Base-by-base conservation (phyloP, 805 yeast species). In the Blastobotrys americana region DNA sequence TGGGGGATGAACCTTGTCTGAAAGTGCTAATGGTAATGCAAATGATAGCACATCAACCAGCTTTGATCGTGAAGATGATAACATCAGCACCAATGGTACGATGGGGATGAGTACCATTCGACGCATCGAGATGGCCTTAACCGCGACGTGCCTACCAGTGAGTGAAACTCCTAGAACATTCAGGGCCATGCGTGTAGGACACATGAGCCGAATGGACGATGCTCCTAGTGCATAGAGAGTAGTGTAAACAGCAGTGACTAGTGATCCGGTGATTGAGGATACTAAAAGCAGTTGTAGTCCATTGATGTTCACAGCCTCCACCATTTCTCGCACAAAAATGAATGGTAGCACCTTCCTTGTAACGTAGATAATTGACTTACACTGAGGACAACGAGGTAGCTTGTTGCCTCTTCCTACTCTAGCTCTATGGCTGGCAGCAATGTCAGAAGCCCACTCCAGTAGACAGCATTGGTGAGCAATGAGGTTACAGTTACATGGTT, bases 381-480 rank as follows among this genome's bases (percentile, higher is more conserved):
- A 63, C 41, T 61, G 67, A 4, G 67, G 67, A 42, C 67, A 63
- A 13, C 39, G 42, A 4, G 58, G 46, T 9, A 43, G 20, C 5
- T 41, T 21, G 23, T 39, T 39, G 8, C 10, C 10, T 8, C 31
- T 25, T 13, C 31, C 31, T 13, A 25, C 31, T 16, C 20, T 8
- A 15, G 18, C 42, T 9, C 35, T 23, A 34, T 46, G 42, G 41
- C 47, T 45, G 19, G 49, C 20, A 16, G 57, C 63, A 18, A 60
- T 46, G 39, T 64, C 59, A 20, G 64, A 54, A 2, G 66, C 64
- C 75, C 75, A 72, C 8, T 65, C 63, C 8, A 68, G 53, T 28
- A 73, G 58, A 43, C 78, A 73, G 39, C 56, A 56, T 37, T 72
- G 64, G 52, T 73, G 78, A 3, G 74, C 77, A 8, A 61, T 52